Base-by-base conservation (phyloP, 208 protist species). In the Crithidia thermophila region DNA sequence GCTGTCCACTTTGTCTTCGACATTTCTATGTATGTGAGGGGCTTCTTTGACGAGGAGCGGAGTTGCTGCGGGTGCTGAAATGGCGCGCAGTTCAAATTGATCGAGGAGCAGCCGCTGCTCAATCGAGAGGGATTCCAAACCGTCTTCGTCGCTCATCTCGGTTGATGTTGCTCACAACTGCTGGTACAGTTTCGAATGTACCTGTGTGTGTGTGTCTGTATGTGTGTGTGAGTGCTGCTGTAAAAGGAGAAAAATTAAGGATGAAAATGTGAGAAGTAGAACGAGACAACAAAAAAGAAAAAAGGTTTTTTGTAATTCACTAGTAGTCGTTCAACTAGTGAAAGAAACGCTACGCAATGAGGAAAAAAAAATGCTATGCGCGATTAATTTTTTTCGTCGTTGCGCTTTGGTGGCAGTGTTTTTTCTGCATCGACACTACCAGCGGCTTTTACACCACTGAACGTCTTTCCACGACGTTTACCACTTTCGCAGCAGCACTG, bases 21-120 rank as follows among this genome's bases (percentile, higher is more conserved):
- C n/a, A n/a, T n/a, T n/a, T n/a, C n/a, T n/a, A n/a, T 25, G 20
- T 30, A 51, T 59, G 4, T n/a, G 30, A 23, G 57, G 13, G 40
- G 6, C 28, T 18, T 20, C 23, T 5, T 66, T 50, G 11, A n/a
- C 30, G 5, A 73, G 4, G 8, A 66, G 58, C n/a, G 50, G 31
- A 1, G 58, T 60, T 30, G 59, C 55, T 3, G 14, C 23, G 10
- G 40, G 16, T 21, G 45, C 50, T 9, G 53, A 20, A 43, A 73
- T 58, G 21, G 50, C 36, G 14, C 61, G 58, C 7, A 66, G 53
- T 16, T 60, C 50, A 28, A 73, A 73, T 49, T 65, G 47, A 16
- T 50, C 67, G 0, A 73, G 58, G 43, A 73, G 31, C 23, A 11
- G 6, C 21, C 33, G 46, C 31, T 73, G 58, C 67, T 56, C 67